A percentile compares a stretch with the other conserved stretches of the same genome.
Evolutionary conservation across 2,329 filamentous ascomycete genomes (phyloP).

Genomic region (Cytospora leucostoma): DNA sequence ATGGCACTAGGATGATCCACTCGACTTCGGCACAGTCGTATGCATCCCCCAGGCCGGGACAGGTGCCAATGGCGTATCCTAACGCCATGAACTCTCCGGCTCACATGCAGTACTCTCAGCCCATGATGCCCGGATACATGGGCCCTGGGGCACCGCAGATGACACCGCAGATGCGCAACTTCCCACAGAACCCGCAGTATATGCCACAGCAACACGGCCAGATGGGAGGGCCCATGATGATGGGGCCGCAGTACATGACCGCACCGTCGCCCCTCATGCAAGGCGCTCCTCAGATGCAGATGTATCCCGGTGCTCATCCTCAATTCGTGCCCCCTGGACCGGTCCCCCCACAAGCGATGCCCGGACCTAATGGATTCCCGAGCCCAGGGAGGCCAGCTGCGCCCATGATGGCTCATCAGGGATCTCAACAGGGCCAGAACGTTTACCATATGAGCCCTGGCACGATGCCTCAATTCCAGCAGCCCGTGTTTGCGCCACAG

Average conservation of each 20-base stretch:
- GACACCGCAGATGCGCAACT: slow-evolving; percentile 64
- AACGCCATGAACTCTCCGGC: slow-evolving; percentile 65
- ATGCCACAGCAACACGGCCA: slow-evolving; percentile 68
- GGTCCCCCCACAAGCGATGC: slow-evolving; percentile 58
- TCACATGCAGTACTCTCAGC: slow-evolving; percentile 71
- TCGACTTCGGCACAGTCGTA: slow-evolving; percentile 82
- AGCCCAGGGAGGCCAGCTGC: slow-evolving; percentile 79
- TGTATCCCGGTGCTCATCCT: slow-evolving; percentile 62
- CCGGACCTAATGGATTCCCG: slow-evolving; percentile 77
- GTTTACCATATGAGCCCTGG: slow-evolving; percentile 76
- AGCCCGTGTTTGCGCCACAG: slow-evolving; percentile 70
- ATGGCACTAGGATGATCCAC: slow-evolving; percentile 80
- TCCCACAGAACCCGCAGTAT: slow-evolving; percentile 72
- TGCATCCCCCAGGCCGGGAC: slow-evolving; percentile 77
- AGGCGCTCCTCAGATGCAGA: slow-evolving; percentile 72
- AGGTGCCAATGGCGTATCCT: slow-evolving; percentile 69
- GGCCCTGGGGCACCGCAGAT: slow-evolving; percentile 70
- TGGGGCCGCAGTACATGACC: slow-evolving; percentile 78
- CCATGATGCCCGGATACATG: slow-evolving; percentile 70
- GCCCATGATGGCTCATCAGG: slow-evolving; percentile 92
- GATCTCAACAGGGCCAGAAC: slow-evolving; percentile 86
- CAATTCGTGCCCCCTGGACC: slow-evolving; percentile 64
- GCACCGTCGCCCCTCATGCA: slow-evolving; percentile 70
- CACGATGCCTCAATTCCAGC: slow-evolving; percentile 64
- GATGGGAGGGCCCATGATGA: slow-evolving; percentile 83